phyloP scores from a whole-genome alignment of 2,329 filamentous ascomycete species.

The Leptosphaerulina australis region DNA sequence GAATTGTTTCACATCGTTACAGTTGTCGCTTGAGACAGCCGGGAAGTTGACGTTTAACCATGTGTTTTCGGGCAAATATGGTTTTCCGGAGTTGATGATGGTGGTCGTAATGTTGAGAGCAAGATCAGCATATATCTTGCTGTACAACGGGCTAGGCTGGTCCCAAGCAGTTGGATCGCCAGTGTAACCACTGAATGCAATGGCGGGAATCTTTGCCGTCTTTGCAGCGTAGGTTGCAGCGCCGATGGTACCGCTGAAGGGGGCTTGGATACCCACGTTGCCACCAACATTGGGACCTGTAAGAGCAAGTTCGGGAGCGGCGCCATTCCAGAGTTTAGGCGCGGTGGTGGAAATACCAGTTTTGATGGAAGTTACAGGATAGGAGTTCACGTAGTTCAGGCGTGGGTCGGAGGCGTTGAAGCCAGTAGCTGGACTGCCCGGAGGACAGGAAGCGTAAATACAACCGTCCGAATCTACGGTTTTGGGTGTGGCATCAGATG shows the following conservation, averaged over 20 bases:
- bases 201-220: constrained; percentile 63
- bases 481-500: constrained; percentile 56
- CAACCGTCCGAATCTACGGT: constrained; percentile 59
- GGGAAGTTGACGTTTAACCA: constrained; percentile 76
- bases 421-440: constrained; percentile 62
- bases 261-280: constrained; percentile 63
- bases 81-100: constrained; percentile 62
- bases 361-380: constrained; percentile 66
- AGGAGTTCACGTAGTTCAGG: constrained; percentile 76
- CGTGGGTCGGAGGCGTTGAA: constrained; percentile 62
- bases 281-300: constrained; percentile 67
- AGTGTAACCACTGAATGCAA: constrained; percentile 68
- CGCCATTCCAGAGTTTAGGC: constrained; percentile 59
- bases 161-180: constrained; percentile 62
- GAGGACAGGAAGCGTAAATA: constrained; percentile 66
- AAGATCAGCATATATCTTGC: constrained; percentile 68
- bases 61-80: constrained; percentile 66
- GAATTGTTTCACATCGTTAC: constrained; percentile 61
- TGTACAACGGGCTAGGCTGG: constrained; percentile 56
- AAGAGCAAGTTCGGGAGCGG: constrained; percentile 66
- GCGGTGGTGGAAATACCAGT: constrained; percentile 66
- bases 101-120: constrained; percentile 63
- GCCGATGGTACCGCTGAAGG: constrained; percentile 71
- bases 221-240: constrained; percentile 65
- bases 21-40: constrained; percentile 55